phyloP scores from a whole-genome alignment of 176 grass and related monocot species.

The Eragrostis curvula region DNA sequence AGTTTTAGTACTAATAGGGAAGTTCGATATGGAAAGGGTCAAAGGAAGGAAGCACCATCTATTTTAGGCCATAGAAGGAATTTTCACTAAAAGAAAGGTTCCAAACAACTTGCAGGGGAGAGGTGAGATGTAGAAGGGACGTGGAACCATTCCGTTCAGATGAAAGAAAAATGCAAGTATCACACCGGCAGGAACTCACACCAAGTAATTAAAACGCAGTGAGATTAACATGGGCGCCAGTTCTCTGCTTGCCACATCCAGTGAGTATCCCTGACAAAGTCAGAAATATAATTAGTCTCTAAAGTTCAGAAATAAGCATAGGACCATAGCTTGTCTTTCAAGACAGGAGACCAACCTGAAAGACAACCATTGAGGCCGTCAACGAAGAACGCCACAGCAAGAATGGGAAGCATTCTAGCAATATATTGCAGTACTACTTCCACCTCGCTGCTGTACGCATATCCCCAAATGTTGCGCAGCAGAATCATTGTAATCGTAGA shows the following conservation, averaged over 20 bases:
- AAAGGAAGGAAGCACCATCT: no score
- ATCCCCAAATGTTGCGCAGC: conserved; percentile 16
- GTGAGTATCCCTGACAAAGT: background rate
- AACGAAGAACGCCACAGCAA: conserved; percentile 6
- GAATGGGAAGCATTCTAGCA: no score
- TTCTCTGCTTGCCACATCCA: background rate
- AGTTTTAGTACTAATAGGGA: no score
- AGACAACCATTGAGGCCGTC: conserved; percentile 22
- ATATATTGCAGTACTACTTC: conserved; percentile 3
- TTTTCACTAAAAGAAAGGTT: no score
- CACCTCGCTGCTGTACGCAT: conserved; percentile 27
- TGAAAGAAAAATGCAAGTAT: background rate
- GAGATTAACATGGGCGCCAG: background rate
- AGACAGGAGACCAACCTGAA: background rate
- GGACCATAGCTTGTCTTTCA: no score
- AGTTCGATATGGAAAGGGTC: no score
- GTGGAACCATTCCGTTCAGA: background rate
- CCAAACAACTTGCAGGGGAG: background rate
- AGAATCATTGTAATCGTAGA: conserved; percentile 7
- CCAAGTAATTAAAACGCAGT: no score
- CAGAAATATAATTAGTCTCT: background rate
- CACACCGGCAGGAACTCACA: background rate
- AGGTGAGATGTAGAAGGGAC: background rate
- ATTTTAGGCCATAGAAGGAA: no score
- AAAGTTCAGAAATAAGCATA: background rate